Conservation (phyloP, 2,329 filamentous ascomycete genomes). For the Westerdykella ornata region DNA sequence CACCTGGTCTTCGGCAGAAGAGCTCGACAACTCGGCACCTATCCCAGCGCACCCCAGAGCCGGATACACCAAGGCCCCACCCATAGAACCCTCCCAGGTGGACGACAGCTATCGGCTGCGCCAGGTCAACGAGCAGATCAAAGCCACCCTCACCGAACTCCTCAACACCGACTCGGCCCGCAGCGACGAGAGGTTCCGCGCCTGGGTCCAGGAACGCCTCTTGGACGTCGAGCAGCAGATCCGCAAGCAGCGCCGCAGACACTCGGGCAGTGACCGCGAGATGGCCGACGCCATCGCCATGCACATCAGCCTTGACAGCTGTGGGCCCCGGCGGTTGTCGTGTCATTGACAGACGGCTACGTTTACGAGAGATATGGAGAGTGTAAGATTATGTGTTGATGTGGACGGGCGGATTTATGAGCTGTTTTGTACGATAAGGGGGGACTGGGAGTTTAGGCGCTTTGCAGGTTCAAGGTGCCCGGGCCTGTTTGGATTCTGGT, state of each 20-base stretch:
- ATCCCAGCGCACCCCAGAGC: constrained; percentile 22
- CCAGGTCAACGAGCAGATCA: constrained; percentile 49
- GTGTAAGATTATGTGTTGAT: too few species aligned
- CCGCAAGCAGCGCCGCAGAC: constrained; percentile 37
- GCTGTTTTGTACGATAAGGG: too few species aligned
- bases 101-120: constrained; percentile 43
- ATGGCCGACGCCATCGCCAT: constrained; percentile 34
- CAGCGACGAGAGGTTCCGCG: constrained; percentile 40
- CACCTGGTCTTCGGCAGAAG: constrained; percentile 6
- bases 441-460: too few species aligned
- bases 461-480: too few species aligned
- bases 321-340: too few species aligned
- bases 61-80: constrained; percentile 13
- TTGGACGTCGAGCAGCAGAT: constrained; percentile 51
- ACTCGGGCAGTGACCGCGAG: constrained; percentile 30
- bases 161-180: constrained; percentile 49
- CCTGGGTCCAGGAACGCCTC: constrained; percentile 48
- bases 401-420: too few species aligned
- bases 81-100: constrained; percentile 27
- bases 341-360: too few species aligned
- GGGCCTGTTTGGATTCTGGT: too few species aligned
- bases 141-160: constrained; percentile 49
- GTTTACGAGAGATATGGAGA: too few species aligned
- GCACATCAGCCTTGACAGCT: constrained; percentile 12
- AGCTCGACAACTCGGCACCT: constrained; percentile 18